Evolutionary conservation across 1,284 basidiomycete genomes (phyloP).

Genomic region (Rhodotorula sp.): DNA sequence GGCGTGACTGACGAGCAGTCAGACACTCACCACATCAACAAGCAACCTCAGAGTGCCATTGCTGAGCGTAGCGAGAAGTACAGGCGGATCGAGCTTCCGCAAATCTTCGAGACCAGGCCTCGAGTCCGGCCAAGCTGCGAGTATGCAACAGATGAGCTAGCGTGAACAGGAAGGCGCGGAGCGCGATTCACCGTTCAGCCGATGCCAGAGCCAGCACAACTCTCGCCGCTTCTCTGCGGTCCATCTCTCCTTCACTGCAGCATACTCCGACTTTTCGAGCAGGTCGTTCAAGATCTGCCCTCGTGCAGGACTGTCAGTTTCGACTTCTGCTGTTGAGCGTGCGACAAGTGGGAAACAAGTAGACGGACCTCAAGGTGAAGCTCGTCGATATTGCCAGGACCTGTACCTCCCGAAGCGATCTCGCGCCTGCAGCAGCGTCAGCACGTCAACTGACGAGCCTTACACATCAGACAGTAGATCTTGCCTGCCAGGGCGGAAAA

Average conservation of each 20-base stretch:
- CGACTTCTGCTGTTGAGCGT: too few species aligned
- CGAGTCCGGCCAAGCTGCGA: constrained; percentile 34
- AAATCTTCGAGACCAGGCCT: constrained; percentile 17
- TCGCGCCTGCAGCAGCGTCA: constrained; percentile 18
- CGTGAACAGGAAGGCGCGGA: not conserved
- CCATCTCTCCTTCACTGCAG: constrained; percentile 7
- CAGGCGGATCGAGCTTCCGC: constrained; percentile 1
- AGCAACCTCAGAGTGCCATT: constrained; percentile 40
- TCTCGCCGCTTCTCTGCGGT: constrained; percentile 9
- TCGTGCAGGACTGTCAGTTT: not conserved
- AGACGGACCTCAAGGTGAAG: constrained; percentile 59
- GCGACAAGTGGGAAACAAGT: not conserved
- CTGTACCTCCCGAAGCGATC: constrained; percentile 55
- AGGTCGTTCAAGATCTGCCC: constrained; percentile 33
- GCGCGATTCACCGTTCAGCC: constrained; percentile 28
- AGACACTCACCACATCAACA: constrained; percentile 38
- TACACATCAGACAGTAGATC: not conserved
- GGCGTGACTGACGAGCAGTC: too few species aligned
- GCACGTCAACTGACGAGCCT: too few species aligned
- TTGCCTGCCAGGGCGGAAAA: not conserved
- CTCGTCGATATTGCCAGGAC: constrained; percentile 58
- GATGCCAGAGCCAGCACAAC: constrained; percentile 31
- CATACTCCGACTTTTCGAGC: constrained; percentile 7
- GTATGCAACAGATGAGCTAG: too few species aligned
- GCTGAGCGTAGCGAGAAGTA: constrained; percentile 35